phyloP scores from a whole-genome alignment of 1,284 basidiomycete genomes.

The Inonotus obliquus region DNA sequence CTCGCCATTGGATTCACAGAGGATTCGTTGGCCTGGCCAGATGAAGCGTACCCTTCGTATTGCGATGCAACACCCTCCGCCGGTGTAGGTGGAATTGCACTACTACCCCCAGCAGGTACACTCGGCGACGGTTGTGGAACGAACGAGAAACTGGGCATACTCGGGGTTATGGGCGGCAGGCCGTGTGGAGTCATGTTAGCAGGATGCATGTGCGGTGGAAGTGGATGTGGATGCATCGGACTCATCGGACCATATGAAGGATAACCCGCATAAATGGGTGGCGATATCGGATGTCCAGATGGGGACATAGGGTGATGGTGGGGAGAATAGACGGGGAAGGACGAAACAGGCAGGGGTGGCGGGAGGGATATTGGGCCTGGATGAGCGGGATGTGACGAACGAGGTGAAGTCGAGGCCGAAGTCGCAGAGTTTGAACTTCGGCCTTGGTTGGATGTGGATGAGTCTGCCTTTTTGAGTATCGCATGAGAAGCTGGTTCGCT shows the following conservation, averaged over 20 bases:
- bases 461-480: not conserved
- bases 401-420: slow-evolving; percentile 12
- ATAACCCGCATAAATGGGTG: slow-evolving; percentile 3
- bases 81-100: slow-evolving; percentile 14
- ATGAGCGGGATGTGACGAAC: slow-evolving; percentile 47
- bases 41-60: not conserved
- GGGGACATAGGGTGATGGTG: slow-evolving; percentile 14
- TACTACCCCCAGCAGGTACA: slow-evolving; percentile 7
- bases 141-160: slow-evolving; percentile 76
- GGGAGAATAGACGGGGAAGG: slow-evolving; percentile 31
- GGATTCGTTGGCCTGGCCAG: not conserved
- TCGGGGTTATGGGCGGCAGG: slow-evolving; percentile 70
- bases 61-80: not conserved
- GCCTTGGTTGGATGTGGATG: not conserved
- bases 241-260: slow-evolving; percentile 9
- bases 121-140: slow-evolving; percentile 38
- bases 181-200: slow-evolving; percentile 57
- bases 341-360: slow-evolving; percentile 44
- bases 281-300: slow-evolving; percentile 9
- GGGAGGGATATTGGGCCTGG: slow-evolving; percentile 69
- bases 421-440: not conserved
- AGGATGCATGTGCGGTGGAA: slow-evolving; percentile 3
- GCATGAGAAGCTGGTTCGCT: not conserved
- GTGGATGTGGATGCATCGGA: not conserved
- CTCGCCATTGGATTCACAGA: not conserved